Evolutionary conservation across 1,284 basidiomycete genomes (phyloP).

Genomic region (Papiliotrema laurentii): DNA sequence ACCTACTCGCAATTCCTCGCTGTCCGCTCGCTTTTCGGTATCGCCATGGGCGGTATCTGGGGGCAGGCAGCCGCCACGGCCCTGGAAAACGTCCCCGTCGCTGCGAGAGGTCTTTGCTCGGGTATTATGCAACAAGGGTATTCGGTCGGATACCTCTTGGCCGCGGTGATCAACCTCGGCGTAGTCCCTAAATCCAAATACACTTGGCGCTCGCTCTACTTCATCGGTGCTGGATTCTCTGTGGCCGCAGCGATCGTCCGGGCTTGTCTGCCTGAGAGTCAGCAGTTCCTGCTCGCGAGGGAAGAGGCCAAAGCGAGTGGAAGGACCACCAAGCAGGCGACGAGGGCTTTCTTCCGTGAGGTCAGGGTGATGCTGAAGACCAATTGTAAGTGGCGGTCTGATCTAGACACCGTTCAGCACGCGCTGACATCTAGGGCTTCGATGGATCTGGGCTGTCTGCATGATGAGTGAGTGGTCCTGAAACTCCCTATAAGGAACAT

Average conservation of each 20-base stretch:
- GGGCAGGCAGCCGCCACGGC: slow-evolving; percentile 51
- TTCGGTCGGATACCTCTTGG: slow-evolving; percentile 53
- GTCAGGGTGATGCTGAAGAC: slow-evolving; percentile 66
- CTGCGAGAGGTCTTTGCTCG: slow-evolving; percentile 76
- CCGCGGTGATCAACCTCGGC: slow-evolving; percentile 69
- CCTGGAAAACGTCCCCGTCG: slow-evolving; percentile 84
- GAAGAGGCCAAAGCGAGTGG: slow-evolving; percentile 46
- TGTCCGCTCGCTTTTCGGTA: slow-evolving; percentile 65
- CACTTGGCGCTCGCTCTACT: slow-evolving; percentile 54
- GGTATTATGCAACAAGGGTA: slow-evolving; percentile 84
- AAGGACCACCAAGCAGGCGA: slow-evolving; percentile 52
- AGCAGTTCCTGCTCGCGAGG: slow-evolving; percentile 58
- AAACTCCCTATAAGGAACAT: not conserved
- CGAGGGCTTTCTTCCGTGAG: slow-evolving; percentile 68
- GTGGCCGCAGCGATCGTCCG: slow-evolving; percentile 70
- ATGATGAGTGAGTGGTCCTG: slow-evolving; percentile 40
- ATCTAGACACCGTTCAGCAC: not conserved
- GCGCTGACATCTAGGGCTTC: slow-evolving; percentile 52
- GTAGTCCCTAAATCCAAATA: slow-evolving; percentile 44
- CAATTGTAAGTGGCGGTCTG: slow-evolving; percentile 53
- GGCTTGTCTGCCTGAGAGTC: slow-evolving; percentile 70
- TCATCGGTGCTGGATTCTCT: slow-evolving; percentile 62
- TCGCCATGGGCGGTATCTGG: slow-evolving; percentile 68
- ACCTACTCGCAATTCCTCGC: slow-evolving; percentile 51
- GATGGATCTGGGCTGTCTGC: slow-evolving; percentile 72